These are phyloP conservation scores for Camellia japonica DNA, from an alignment of 148 eudicot species.

Conservation along the genomic window DNA sequence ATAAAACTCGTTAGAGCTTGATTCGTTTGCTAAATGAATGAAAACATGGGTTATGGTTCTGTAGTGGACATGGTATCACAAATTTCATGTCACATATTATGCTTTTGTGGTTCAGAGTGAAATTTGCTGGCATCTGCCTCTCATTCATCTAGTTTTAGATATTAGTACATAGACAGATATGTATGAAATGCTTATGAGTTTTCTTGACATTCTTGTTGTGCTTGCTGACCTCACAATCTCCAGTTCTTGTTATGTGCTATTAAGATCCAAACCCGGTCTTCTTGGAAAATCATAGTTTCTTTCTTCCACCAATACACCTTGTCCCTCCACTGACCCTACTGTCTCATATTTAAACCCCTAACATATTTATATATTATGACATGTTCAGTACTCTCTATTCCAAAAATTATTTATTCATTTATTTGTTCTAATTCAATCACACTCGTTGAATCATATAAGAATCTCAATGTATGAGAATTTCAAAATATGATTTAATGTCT, in stretches of 20 bases:
- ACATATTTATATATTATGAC: not conserved
- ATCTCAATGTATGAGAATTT: too few relatives aligned
- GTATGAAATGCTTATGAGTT: not conserved
- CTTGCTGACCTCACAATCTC: not conserved
- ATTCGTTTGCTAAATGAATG: too few relatives aligned
- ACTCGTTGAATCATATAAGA: too few relatives aligned
- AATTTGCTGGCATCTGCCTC: not conserved
- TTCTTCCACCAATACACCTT: slow-evolving; percentile 6
- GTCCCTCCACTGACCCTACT: slow-evolving; percentile 23
- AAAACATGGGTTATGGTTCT: too few relatives aligned
- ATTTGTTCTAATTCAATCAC: too few relatives aligned
- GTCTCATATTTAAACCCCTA: not conserved
- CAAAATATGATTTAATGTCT: too few relatives aligned
- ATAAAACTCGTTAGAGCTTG: too few relatives aligned
- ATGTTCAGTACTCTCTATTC: too few relatives aligned
- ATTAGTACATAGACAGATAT: not conserved
- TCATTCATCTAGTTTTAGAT: not conserved
- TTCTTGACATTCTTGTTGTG: not conserved
- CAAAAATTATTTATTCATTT: too few relatives aligned
- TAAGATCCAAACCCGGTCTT: not conserved
- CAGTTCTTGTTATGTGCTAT: not conserved
- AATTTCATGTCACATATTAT: not conserved
- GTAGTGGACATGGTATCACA: too few relatives aligned
- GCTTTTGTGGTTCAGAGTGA: not conserved
- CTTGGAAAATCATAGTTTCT: not conserved